A percentile compares a stretch with the other conserved stretches of the same genome.
Conservation (phyloP, 2,329 filamentous ascomycete genomes). For the Pestalotiopsis sp. region DNA sequence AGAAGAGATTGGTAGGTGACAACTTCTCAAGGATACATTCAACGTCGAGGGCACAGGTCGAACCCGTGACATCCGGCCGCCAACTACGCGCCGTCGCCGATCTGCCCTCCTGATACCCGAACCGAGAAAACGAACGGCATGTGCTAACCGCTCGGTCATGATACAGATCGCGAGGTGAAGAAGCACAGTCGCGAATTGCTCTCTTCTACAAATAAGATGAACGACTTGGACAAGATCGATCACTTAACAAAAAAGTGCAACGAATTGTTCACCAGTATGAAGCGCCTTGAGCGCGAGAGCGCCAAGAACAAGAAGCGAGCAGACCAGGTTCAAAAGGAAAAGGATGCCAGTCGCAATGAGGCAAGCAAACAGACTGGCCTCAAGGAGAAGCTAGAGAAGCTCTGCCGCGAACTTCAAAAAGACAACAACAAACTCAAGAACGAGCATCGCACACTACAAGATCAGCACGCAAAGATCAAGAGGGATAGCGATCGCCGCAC, state of each 20-base stretch:
- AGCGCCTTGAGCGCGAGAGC: conserved; percentile 89
- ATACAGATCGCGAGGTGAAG: conserved; percentile 42
- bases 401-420: conserved; percentile 89
- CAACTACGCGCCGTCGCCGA: not conserved
- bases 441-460: conserved; percentile 90
- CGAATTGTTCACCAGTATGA: conserved; percentile 91
- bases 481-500: conserved; percentile 84
- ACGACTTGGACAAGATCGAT: conserved; percentile 88
- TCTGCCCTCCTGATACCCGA: not conserved
- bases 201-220: conserved; percentile 87
- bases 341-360: conserved; percentile 85
- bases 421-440: conserved; percentile 99
- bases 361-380: conserved; percentile 86
- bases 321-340: conserved; percentile 94
- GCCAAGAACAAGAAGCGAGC: conserved; percentile 94
- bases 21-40: conserved; percentile 4
- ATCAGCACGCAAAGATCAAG: conserved; percentile 80
- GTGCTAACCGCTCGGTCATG: not conserved
- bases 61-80: not conserved
- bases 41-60: not conserved
- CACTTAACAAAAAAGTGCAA: conserved; percentile 87
- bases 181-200: conserved; percentile 90
- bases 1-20: conserved; percentile 81
- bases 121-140: not conserved
- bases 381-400: conserved; percentile 95